These are phyloP conservation scores for Botrytis porri DNA, from an alignment of 2,329 filamentous ascomycete genomes.

Conservation along the genomic window DNA sequence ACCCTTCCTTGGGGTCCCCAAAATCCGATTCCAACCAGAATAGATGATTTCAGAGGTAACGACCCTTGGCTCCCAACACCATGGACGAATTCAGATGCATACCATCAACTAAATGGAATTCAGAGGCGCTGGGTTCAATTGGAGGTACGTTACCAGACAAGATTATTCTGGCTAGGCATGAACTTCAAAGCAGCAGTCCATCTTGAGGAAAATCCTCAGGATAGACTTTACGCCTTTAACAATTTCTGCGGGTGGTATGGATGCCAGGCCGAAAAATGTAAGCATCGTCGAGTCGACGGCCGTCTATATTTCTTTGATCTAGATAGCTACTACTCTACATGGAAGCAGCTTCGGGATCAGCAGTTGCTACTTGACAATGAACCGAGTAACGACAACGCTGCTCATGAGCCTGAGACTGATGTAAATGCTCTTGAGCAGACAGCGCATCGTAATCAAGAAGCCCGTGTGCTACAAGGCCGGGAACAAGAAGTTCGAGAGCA, in stretches of 20 bases:
- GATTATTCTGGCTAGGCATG: neutral
- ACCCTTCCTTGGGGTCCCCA: neutral
- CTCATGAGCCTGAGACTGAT: neutral
- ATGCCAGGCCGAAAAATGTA: neutral
- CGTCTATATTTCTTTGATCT: neutral
- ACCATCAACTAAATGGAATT: neutral
- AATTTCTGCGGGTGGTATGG: conserved; percentile 4
- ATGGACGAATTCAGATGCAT: neutral
- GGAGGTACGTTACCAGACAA: neutral
- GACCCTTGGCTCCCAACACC: neutral
- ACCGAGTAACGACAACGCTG: neutral
- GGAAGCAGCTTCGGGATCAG: neutral
- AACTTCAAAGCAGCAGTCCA: neutral
- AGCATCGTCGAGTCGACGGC: neutral
- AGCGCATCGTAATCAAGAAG: neutral
- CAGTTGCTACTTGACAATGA: neutral
- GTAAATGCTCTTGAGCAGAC: neutral
- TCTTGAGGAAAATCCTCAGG: neutral
- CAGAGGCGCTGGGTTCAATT: neutral
- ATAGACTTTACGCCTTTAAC: neutral
- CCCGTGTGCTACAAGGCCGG: neutral
- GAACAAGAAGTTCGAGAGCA: neutral
- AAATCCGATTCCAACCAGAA: neutral
- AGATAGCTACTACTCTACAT: neutral
- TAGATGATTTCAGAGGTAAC: neutral